These are phyloP conservation scores for Aspergillus calidoustus DNA, from an alignment of 2,329 filamentous ascomycete species.

Conservation along the genomic window DNA sequence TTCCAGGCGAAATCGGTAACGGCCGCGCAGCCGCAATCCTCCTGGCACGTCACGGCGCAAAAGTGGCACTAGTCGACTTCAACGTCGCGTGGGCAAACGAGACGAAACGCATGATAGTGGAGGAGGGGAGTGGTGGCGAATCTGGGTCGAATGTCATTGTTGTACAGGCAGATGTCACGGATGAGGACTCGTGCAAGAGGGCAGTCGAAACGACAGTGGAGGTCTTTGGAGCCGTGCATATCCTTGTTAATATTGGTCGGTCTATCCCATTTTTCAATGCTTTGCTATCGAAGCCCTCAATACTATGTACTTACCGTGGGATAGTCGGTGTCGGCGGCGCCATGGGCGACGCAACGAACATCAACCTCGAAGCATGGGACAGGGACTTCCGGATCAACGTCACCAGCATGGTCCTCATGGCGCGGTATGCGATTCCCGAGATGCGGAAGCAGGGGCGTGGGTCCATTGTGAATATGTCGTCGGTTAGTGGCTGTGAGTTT, in stretches of 20 bases:
- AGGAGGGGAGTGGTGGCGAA: too few species aligned
- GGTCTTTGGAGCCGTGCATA: neutral
- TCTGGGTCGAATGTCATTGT: neutral
- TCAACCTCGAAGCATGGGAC: neutral
- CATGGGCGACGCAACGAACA: neutral
- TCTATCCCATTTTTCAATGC: too few species aligned
- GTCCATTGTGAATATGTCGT: slow-evolving; percentile 13
- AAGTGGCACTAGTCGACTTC: too few species aligned
- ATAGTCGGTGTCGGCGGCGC: neutral
- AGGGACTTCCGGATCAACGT: slow-evolving; percentile 40
- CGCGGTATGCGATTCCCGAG: slow-evolving; percentile 34
- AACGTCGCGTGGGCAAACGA: too few species aligned
- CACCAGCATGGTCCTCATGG: slow-evolving; percentile 44
- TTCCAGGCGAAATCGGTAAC: too few species aligned
- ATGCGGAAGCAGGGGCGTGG: slow-evolving; percentile 41
- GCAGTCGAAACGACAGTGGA: neutral
- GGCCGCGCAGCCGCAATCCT: too few species aligned
- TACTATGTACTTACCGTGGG: too few species aligned
- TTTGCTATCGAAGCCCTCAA: neutral
- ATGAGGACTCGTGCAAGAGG: neutral
- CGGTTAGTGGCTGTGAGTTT: neutral
- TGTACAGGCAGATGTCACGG: neutral
- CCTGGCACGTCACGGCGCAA: too few species aligned
- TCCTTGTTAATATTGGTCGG: neutral
- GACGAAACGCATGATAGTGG: too few species aligned